These are phyloP conservation scores for Fistulifera pelliculosa DNA, from an alignment of 108 stramenopile genomes.

Conservation along the genomic window DNA sequence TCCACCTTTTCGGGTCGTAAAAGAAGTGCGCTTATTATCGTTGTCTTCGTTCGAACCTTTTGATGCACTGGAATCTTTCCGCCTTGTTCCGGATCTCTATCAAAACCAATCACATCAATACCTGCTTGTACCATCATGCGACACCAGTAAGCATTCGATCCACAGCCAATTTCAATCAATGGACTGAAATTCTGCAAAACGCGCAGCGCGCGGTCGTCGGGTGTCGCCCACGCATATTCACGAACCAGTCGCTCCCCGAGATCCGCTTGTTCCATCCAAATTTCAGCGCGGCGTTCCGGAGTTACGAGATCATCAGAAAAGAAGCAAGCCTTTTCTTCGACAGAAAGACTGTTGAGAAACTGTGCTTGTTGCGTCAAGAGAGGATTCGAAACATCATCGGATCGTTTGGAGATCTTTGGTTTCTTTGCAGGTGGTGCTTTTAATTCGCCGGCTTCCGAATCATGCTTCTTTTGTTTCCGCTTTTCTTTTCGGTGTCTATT, in stretches of 20 bases:
- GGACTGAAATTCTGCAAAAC: slow-evolving; percentile 59
- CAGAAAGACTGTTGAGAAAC: slow-evolving; percentile 22
- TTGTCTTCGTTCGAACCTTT: too few species aligned
- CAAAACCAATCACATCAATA: slow-evolving; percentile 70
- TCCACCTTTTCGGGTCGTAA: slow-evolving; percentile 32
- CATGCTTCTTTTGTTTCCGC: too few species aligned
- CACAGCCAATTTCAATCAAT: slow-evolving; percentile 81
- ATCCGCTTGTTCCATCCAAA: slow-evolving; percentile 77
- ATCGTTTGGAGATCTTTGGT: too few species aligned
- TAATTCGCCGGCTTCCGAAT: too few species aligned
- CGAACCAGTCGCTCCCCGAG: slow-evolving; percentile 70
- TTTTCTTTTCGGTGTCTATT: too few species aligned
- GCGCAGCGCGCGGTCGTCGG: slow-evolving; percentile 37
- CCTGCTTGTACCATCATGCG: slow-evolving; percentile 32
- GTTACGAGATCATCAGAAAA: slow-evolving; percentile 39
- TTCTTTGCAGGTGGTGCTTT: too few species aligned
- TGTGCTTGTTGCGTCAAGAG: background rate
- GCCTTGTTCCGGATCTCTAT: slow-evolving; percentile 40
- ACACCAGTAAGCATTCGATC: slow-evolving; percentile 82
- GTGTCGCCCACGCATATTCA: slow-evolving; percentile 75
- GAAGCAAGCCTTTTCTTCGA: slow-evolving; percentile 34
- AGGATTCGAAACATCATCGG: slow-evolving; percentile 1
- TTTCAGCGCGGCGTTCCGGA: slow-evolving; percentile 52
- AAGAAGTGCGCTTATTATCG: slow-evolving; percentile 24
- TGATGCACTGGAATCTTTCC: slow-evolving; percentile 50